Base-by-base conservation (phyloP, 148 eudicot genomes). In the Selenicereus undatus region DNA sequence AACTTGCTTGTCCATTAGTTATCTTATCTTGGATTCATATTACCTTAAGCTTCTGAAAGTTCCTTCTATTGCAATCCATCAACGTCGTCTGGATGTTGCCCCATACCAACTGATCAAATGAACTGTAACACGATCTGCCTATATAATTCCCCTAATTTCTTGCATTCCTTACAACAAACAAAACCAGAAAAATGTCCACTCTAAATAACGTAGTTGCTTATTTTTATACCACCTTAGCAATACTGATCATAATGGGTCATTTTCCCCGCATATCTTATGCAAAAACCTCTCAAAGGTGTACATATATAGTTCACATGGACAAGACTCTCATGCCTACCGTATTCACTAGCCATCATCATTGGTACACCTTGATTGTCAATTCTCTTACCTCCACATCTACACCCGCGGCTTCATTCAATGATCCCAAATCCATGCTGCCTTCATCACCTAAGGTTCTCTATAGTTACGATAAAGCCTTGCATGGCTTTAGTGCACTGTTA, bases 301-400 rank as follows among this genome's bases (percentile, higher is more conserved):
- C 89, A 71, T 93, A 93, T 78, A 91, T 93, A 45, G 88, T 93
- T 52, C 94, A 93, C 77, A 93, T 91, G 97, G 91, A 93, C 76
- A 87, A 85, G 77, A 87, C 94, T 11, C 50, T 85, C 74, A 93
- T 93, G 94, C 97, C 94, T 82, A 89, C 70, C 84, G 83, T 83
- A 16, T 93, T 88, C 82, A 29, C 89, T n/a, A 84, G 66, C 86
- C 94, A 88, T 76, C 87, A 87, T 70, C 85, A 89, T 62, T 93
- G 95, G 97, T 90, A 91, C 85, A 80, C 88, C 80, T 84, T 90
- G 80, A 81, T 88, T 21, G 78, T 90, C n/a, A 78, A 87, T 16
- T 85, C 93, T 1, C 76, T 85, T 56, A 76, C 39, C 27, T 50
- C 81, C 11, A 39, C 65, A 8, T 27, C 75, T 32, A 32, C 32